Conservation (phyloP, 371 early-diverging fungal genomes). For the Batkoa obscura region DNA sequence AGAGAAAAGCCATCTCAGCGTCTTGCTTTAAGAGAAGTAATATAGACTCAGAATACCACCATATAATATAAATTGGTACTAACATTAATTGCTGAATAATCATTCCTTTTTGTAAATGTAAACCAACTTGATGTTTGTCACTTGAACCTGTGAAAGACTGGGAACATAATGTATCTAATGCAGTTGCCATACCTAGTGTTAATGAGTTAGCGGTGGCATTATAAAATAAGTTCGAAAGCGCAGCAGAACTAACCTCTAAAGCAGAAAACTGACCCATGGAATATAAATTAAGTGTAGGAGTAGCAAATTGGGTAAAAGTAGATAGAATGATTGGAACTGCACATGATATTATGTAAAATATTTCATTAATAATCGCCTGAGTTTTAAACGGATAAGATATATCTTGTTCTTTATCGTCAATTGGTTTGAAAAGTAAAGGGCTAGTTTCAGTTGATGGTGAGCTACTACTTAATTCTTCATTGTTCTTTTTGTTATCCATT, state of each 20-base stretch:
- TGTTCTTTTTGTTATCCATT: too few species aligned
- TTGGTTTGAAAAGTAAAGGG: too few species aligned
- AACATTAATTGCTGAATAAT: conserved; percentile 36
- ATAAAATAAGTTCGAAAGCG: conserved; percentile 22
- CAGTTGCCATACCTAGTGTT: conserved; percentile 56
- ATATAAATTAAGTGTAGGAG: background rate
- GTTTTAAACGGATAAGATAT: background rate
- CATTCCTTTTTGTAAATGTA: conserved; percentile 68
- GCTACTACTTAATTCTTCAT: too few species aligned
- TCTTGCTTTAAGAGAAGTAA: conserved; percentile 32
- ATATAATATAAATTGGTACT: conserved; percentile 47
- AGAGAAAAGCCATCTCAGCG: conserved; percentile 18
- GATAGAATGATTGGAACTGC: background rate
- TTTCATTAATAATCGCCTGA: background rate
- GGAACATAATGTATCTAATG: conserved; percentile 73
- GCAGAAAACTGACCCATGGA: background rate
- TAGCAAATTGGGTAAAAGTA: background rate
- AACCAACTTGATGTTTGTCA: conserved; percentile 49
- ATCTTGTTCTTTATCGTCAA: background rate
- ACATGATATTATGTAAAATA: background rate
- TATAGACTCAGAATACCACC: conserved; percentile 42
- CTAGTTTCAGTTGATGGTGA: too few species aligned
- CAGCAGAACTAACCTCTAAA: conserved; percentile 6
- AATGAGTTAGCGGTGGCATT: conserved; percentile 69
- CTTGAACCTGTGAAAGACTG: conserved; percentile 60